Evolutionary conservation across 225 moss, liverwort and hornwort genomes (phyloP), one percentile per base, ranked within the genome.

Genomic region (Pseudisothecium myosuroides): DNA sequence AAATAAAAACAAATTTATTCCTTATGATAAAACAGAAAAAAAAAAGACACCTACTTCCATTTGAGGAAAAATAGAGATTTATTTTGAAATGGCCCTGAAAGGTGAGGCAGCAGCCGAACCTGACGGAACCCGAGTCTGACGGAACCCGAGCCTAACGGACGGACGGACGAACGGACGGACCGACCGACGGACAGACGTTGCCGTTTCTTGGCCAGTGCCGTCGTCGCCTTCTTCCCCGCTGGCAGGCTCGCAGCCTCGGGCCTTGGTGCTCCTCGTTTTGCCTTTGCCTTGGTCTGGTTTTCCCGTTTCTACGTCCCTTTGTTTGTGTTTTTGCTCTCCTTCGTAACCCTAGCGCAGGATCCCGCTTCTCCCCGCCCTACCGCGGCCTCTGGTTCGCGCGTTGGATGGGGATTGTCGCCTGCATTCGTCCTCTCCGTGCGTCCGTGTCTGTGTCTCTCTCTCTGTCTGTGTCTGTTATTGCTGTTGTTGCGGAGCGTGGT

Each of bases 331-430:
- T 34, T 64, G 20, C 63, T 56, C 41, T 4, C 67, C 14, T 54
- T 20, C 54, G 83, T 14, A 89, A 89, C 89, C 89, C 89, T 89
- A 89, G 85, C 36, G 72, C 85, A 49, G n/a, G 39, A 49, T 61
- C 76, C 65, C n/a, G 67, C 45, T 59, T 62, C 60, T 47, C 67
- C 78, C 78, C 88, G 83, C 88, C 41, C 90, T 55, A 61, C 67
- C 84, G 87, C 92, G 88, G 80, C 88, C 88, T 88, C 62, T 20
- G 88, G 87, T 89, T 67, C 88, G 88, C 85, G 87, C 58, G 88
- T 86, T 62, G 91, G 86, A 88, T 90, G 89, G 88, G 89, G 89
- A 67, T 86, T 71, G 85, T 43, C 72, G 90, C 91, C 80, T 80
- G 85, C 86, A 87, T 83, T 85, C 50, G 8, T 56, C 55, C 69